Evolutionary conservation across 306 rosid species (phyloP), one percentile per base, ranked within the genome.

Genomic region (Ochetophila trinervis): DNA sequence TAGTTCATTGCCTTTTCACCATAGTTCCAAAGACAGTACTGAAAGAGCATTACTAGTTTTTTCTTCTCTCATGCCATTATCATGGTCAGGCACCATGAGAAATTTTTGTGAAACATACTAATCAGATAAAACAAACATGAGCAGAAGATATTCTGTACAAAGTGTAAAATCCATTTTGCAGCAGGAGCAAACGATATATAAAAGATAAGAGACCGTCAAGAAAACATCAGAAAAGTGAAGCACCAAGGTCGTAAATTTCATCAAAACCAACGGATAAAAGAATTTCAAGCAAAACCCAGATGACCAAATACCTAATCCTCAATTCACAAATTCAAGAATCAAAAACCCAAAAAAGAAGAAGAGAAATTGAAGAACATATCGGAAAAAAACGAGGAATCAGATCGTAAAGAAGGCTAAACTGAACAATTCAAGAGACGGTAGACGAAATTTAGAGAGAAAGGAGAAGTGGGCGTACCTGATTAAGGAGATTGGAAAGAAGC

Each of bases 401-500:
- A 58, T 22, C 53, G 63, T 5, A 34, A n/a, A n/a, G 8, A 15
- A 24, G 56, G 37, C 27, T 10, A 13, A 69, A 37, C 59, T 22
- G 37, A 49, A 49, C 0, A 5, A 49, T 15, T 14, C 5, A 30
- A 22, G 44, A 16, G 40, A 44, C 5, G 27, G 1, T 12, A 5
- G 44, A 30, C 18, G 57, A 53, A 42, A 21, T 37, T 12, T 27
- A 27, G 17, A 36, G 16, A n/a, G 34, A 22, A 15, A n/a, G 20
- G 15, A 52, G 64, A 16, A 4, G 20, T 42, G 8, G 52, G 8
- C 49, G 58, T 53, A 91, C 97, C 96, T 91, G 85, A 16, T 78
- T 87, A 60, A 91, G 95, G 50, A 91, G 88, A 83, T 14, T 71
- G 35, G 91, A 80, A 48, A 91, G 95, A 36, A 91, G 97, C 78